Conservation (phyloP, 257 asterid genomes). For the Nicotiana noctiflora region DNA sequence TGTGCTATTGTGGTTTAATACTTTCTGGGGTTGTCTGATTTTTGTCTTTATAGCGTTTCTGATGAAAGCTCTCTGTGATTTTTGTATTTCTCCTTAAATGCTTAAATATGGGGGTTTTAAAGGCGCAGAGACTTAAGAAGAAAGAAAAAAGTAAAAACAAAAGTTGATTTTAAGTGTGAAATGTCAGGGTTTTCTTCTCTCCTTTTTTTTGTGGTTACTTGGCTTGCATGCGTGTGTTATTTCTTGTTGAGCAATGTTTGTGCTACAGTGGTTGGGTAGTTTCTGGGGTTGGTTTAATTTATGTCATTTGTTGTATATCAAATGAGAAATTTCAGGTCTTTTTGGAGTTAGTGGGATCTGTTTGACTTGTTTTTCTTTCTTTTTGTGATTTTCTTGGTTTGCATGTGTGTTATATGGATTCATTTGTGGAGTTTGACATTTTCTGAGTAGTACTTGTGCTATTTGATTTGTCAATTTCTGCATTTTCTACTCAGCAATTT, state of each 20-base stretch:
- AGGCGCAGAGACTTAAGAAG: no score
- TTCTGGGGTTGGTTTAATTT: neutral
- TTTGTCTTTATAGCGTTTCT: no score
- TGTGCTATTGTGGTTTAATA: no score
- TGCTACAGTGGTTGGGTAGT: neutral
- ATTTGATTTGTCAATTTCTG: neutral
- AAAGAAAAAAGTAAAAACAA: neutral
- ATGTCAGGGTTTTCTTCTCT: neutral
- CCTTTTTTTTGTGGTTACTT: neutral
- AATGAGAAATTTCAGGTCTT: neutral
- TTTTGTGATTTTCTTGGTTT: neutral
- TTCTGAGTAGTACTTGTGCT: neutral
- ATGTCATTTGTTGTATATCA: neutral
- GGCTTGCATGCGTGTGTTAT: neutral
- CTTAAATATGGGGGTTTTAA: no score
- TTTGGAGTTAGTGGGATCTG: neutral
- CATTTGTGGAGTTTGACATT: neutral
- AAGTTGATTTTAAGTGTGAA: neutral
- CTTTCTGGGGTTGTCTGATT: no score
- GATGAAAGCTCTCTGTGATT: no score
- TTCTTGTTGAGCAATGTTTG: neutral
- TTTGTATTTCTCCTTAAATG: no score
- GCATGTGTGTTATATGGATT: neutral
- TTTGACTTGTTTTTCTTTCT: neutral
- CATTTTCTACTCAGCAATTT: neutral